These are phyloP conservation scores for Hypomontagnella submonticulosa DNA, from an alignment of 495 filamentous ascomycete species.

Conservation along the genomic window DNA sequence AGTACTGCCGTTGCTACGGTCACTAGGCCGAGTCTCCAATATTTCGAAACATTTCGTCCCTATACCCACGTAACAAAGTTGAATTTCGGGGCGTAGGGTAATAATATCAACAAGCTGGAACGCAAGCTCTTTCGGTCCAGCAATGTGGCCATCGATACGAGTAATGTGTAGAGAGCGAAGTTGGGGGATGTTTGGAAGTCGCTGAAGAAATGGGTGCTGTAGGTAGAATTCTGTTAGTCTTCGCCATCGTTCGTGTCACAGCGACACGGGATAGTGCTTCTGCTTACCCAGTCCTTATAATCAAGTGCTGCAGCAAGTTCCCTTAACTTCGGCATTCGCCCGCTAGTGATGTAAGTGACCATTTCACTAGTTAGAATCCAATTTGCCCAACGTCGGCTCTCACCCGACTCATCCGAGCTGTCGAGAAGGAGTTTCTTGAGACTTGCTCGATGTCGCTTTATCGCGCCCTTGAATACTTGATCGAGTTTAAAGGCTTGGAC, in stretches of 20 bases:
- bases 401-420: conserved; percentile 66
- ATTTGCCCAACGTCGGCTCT: conserved; percentile 66
- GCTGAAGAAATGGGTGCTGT: conserved; percentile 89
- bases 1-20: conserved; percentile 51
- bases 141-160: conserved; percentile 73
- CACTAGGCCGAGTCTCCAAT: conserved; percentile 70
- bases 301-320: conserved; percentile 83
- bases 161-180: conserved; percentile 84
- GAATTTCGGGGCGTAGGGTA: conserved; percentile 84
- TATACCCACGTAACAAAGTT: conserved; percentile 86
- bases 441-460: conserved; percentile 78
- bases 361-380: conserved; percentile 85
- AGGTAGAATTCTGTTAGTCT: conserved; percentile 40
- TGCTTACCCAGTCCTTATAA: conserved; percentile 86
- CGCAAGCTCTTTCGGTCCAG: conserved; percentile 77
- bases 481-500: conserved; percentile 72
- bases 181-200: conserved; percentile 78
- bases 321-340: conserved; percentile 78
- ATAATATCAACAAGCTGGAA: conserved; percentile 87
- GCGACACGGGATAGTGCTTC: conserved; percentile 2
- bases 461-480: conserved; percentile 76
- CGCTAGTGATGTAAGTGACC: conserved; percentile 81
- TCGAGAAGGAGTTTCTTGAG: conserved; percentile 84
- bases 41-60: conserved; percentile 88
- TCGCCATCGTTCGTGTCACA: background rate